These are phyloP conservation scores for Carex cristatella DNA, from an alignment of 176 grass and related monocot species.

Conservation along the genomic window DNA sequence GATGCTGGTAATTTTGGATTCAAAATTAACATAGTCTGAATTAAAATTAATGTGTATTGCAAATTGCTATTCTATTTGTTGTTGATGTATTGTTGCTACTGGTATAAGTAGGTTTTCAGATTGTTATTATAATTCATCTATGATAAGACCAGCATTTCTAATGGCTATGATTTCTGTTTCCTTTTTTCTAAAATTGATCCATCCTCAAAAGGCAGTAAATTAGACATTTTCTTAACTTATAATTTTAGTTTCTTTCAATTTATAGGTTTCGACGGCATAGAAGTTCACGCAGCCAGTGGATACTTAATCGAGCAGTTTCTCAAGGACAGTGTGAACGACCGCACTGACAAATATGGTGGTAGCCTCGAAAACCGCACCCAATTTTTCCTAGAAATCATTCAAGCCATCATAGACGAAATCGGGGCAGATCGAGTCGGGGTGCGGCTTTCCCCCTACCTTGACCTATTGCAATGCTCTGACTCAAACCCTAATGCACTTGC, in stretches of 20 bases:
- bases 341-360: slow-evolving; percentile 20
- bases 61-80: neutral
- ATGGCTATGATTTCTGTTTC: neutral
- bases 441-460: slow-evolving; percentile 16
- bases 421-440: slow-evolving; percentile 21
- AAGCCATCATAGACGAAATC: slow-evolving; percentile 1
- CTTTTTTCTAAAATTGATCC: neutral
- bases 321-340: slow-evolving; percentile 28
- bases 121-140: neutral
- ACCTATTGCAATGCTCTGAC: slow-evolving; percentile 4
- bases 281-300: slow-evolving; percentile 24
- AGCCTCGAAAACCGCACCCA: slow-evolving; percentile 17
- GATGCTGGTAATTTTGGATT: slow-evolving; percentile 22
- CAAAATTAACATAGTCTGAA: neutral
- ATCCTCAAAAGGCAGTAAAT: no score
- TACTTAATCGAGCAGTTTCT: slow-evolving; percentile 31
- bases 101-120: neutral
- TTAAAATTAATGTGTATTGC: neutral
- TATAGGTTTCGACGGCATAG: slow-evolving; percentile 22
- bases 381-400: slow-evolving; percentile 15
- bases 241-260: neutral
- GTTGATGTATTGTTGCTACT: neutral
- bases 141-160: neutral
- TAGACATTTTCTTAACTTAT: neutral
- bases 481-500: slow-evolving; percentile 11